Evolutionary conservation across 176 grass and related monocot genomes (phyloP).

Genomic region (Rhynchospora tenuis): DNA sequence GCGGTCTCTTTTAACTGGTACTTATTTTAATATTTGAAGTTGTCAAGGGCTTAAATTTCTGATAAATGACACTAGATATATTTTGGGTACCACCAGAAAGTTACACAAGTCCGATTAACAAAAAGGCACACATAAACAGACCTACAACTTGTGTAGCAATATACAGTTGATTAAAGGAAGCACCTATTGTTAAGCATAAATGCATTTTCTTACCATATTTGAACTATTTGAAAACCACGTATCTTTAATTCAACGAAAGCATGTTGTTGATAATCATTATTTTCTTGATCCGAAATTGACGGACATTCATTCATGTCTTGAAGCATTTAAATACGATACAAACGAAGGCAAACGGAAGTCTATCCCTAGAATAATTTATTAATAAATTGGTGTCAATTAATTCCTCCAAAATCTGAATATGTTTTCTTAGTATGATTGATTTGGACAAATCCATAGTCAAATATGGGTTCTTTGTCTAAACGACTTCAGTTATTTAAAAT

Average conservation of each 20-base stretch:
- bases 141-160: neutral
- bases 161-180: neutral
- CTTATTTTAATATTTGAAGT: neutral
- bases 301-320: neutral
- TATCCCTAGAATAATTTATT: neutral
- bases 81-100: neutral
- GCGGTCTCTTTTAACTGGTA: neutral
- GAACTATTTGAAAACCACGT: neutral
- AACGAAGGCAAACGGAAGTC: neutral
- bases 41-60: neutral
- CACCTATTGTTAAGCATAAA: neutral
- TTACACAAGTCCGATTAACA: neutral
- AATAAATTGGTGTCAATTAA: neutral
- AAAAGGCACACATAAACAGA: neutral
- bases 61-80: neutral
- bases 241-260: constrained; percentile 2
- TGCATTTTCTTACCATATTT: neutral
- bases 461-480: neutral
- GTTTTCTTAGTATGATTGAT: neutral
- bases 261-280: neutral
- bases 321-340: neutral
- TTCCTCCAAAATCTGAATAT: neutral
- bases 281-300: neutral
- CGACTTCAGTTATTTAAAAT: neutral
- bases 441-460: neutral